These are phyloP conservation scores for Articulospora tetracladia DNA, from an alignment of 495 filamentous ascomycete species.

Conservation along the genomic window DNA sequence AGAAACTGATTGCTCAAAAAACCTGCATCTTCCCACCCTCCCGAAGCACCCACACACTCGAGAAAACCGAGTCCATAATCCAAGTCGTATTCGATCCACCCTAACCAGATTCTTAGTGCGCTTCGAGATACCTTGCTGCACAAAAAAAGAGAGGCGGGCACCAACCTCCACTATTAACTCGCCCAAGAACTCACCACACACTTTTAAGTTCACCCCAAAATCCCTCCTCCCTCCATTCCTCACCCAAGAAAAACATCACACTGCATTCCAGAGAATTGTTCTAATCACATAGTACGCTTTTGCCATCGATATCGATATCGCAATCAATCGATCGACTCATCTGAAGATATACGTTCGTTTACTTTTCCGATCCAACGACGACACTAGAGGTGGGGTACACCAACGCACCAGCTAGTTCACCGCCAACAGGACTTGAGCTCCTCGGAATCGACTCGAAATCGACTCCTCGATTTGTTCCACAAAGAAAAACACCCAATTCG, in stretches of 20 bases:
- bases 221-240: slow-evolving; percentile 13
- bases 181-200: neutral
- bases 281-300: neutral
- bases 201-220: slow-evolving; percentile 15
- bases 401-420: neutral
- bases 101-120: neutral
- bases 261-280: neutral
- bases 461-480: neutral
- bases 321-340: neutral
- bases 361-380: slow-evolving; percentile 1
- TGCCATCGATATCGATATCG: slow-evolving; percentile 3
- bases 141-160: neutral
- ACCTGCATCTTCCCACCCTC: neutral
- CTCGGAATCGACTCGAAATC: neutral
- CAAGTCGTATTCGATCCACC: too few species aligned
- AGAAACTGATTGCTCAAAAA: too few species aligned
- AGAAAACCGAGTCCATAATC: neutral
- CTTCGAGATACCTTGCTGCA: neutral
- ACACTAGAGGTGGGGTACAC: neutral
- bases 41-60: neutral
- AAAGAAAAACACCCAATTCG: slow-evolving; percentile 1
- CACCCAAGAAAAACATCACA: neutral
- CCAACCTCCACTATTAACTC: slow-evolving; percentile 9
- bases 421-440: slow-evolving; percentile 2
- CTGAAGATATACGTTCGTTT: slow-evolving; percentile 14